Evolutionary conservation across 1,284 basidiomycete genomes (phyloP).

Genomic region (Pisolithus thermaeus): DNA sequence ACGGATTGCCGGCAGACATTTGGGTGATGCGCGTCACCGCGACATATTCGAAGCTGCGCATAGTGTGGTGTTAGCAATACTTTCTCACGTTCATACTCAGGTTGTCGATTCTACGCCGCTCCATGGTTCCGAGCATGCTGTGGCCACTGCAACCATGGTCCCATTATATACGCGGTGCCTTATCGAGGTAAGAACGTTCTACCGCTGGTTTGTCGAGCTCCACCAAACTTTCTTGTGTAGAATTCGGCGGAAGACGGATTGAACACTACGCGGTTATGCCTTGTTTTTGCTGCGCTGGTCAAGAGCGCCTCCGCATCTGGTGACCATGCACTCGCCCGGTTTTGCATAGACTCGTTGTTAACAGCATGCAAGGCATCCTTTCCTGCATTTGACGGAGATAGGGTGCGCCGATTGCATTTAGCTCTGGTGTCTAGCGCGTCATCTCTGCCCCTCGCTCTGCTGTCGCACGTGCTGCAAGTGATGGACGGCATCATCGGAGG

Average conservation of each 20-base stretch:
- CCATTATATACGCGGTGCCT: slow-evolving; percentile 64
- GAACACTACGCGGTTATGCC: slow-evolving; percentile 51
- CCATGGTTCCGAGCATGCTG: slow-evolving; percentile 1
- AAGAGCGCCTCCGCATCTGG: slow-evolving; percentile 43
- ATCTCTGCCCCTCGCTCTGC: slow-evolving; percentile 47
- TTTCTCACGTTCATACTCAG: slow-evolving; percentile 41
- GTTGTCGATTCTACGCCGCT: slow-evolving; percentile 2
- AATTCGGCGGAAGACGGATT: slow-evolving; percentile 57
- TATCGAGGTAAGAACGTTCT: slow-evolving; percentile 44
- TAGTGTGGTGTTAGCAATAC: slow-evolving; percentile 65
- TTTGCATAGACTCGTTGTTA: slow-evolving; percentile 52
- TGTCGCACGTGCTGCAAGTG: slow-evolving; percentile 49
- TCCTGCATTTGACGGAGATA: slow-evolving; percentile 20
- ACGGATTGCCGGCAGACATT: slow-evolving; percentile 35
- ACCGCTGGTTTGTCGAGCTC: background rate
- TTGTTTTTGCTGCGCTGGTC: slow-evolving; percentile 64
- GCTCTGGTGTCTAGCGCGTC: slow-evolving; percentile 56
- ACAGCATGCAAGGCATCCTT: slow-evolving; percentile 21
- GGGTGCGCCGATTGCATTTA: slow-evolving; percentile 48
- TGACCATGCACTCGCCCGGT: slow-evolving; percentile 46
- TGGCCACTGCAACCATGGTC: slow-evolving; percentile 49
- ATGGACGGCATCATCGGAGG: slow-evolving; percentile 34
- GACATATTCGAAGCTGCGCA: slow-evolving; percentile 73
- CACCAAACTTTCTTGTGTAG: slow-evolving; percentile 30
- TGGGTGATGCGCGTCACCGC: slow-evolving; percentile 50